Conservation (phyloP, 306 rosid species). For the Crotalaria pallida region DNA sequence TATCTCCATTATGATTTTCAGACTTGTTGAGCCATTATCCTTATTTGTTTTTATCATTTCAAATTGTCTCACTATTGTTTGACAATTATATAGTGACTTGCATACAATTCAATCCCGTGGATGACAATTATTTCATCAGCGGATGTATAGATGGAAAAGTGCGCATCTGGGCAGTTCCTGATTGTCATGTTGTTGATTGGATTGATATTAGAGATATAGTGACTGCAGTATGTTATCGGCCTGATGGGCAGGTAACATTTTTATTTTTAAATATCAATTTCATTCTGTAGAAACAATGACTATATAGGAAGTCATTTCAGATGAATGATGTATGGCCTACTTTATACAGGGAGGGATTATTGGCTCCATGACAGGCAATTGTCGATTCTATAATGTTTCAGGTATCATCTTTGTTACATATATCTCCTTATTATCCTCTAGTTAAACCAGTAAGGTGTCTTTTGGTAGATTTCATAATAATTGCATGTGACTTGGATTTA, state of each 20-base stretch:
- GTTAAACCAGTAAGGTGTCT: constrained; percentile 3
- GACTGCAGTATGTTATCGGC: constrained; percentile 85
- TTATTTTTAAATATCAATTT: constrained; percentile 20
- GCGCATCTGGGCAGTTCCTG: constrained; percentile 80
- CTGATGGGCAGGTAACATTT: constrained; percentile 80
- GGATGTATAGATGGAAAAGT: constrained; percentile 98
- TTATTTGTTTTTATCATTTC: constrained; percentile 2
- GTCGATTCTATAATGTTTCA: constrained; percentile 67
- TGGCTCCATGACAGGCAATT: constrained; percentile 77
- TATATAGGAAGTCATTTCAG: constrained; percentile 9
- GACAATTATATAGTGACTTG: constrained; percentile 62
- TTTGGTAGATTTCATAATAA: constrained; percentile 12
- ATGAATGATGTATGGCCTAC: constrained; percentile 19
- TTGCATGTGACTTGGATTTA: neutral
- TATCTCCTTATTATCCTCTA: neutral
- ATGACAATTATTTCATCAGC: constrained; percentile 87
- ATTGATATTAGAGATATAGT: constrained; percentile 69
- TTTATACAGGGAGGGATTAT: constrained; percentile 72
- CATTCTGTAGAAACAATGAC: constrained; percentile 13
- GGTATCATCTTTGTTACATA: constrained; percentile 41
- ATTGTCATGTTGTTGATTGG: constrained; percentile 88
- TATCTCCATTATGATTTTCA: neutral
- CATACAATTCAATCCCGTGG: constrained; percentile 86
- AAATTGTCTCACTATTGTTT: constrained; percentile 27
- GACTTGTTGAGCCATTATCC: constrained; percentile 11